Base-by-base conservation (phyloP, 2,329 filamentous ascomycete genomes). In the Nannizziopsis barbatae region DNA sequence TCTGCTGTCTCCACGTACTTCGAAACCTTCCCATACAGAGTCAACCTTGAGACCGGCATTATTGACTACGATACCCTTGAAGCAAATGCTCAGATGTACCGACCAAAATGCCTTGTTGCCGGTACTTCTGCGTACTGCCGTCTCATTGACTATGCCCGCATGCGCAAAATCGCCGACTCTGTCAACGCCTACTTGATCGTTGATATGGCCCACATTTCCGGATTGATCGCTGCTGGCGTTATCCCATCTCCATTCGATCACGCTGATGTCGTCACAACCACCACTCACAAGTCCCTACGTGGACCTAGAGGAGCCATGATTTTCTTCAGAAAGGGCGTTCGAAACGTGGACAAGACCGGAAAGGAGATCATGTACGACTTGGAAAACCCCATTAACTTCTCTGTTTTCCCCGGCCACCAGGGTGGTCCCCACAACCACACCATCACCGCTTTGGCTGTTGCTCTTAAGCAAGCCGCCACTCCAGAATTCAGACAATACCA, bases 1-100 rank as follows among this genome's bases (percentile, higher is more conserved):
- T 96, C 90, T n/a, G 88, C 89, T 60, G 82, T 98, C 56, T 96
- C 90, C 50, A 96, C 94, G 65, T 98, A 98, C 73, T 98, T 98
- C 66, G 92, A 98, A 73, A 98, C 92, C 32, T 74, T 98, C 54
- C 92, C 92, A 4, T 98, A 98, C 75, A 83, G 87, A 51, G 77
- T 96, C 47, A 80, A 95, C 71, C 85, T 93, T 63, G 75, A 81
- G 54, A 96, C 90, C 5, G 92, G 92, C 52, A 75, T 90, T 58
- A 98, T 98, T 62, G 89, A 98, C 73, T 98, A 98, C 69, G 82
- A 86, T 62, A 84, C 84, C 64, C 77, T 98, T 47, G 89, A 94
- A 68, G 81, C 93, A 65, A 76, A 88, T 53, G 90, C 92, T 43
- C 75, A 82, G 61, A 72, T 95, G 58, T 98, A 95, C 75, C 80